Evolutionary conservation across 2,329 filamentous ascomycete species (phyloP).

Genomic region (Tolypocladium tropicale): DNA sequence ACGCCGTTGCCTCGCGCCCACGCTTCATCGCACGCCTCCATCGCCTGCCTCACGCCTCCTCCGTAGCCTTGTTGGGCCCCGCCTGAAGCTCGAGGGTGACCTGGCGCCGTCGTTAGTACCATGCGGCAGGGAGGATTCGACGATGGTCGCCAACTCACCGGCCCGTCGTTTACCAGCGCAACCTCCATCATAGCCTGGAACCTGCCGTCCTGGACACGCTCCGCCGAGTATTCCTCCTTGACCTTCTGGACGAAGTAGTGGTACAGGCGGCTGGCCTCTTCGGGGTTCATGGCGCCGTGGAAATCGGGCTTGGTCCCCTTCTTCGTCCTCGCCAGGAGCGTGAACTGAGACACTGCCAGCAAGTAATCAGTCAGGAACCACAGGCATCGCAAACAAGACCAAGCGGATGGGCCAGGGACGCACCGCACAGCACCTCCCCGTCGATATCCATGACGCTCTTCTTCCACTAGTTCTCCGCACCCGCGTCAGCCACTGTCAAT

Average conservation of each 20-base stretch:
- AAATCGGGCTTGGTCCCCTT: slow-evolving; percentile 96
- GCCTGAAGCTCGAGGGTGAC: slow-evolving; percentile 13
- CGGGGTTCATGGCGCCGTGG: slow-evolving; percentile 71
- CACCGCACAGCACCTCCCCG: slow-evolving; percentile 92
- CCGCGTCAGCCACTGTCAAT: slow-evolving; percentile 3
- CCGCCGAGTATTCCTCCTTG: slow-evolving; percentile 56
- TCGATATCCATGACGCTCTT: slow-evolving; percentile 75
- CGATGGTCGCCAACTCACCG: slow-evolving; percentile 32
- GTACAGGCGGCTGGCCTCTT: slow-evolving; percentile 73
- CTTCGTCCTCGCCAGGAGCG: slow-evolving; percentile 82
- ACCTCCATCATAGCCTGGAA: slow-evolving; percentile 99
- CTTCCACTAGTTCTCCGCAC: slow-evolving; percentile 60
- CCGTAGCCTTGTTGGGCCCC: slow-evolving; percentile 1
- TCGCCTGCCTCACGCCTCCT: not conserved
- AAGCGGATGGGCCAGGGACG: slow-evolving; percentile 2
- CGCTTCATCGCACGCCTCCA: not conserved
- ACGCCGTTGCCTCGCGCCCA: not conserved
- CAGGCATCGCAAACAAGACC: not conserved
- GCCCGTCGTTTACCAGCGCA: slow-evolving; percentile 76
- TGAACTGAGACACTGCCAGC: slow-evolving; percentile 86
- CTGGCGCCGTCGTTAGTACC: slow-evolving; percentile 3
- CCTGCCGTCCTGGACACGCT: slow-evolving; percentile 84
- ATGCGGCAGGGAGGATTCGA: not conserved
- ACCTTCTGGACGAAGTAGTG: slow-evolving; percentile 74
- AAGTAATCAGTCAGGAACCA: not conserved